Base-by-base conservation (phyloP, 2,329 filamentous ascomycete genomes). In the Ascochyta clinopodiicola region DNA sequence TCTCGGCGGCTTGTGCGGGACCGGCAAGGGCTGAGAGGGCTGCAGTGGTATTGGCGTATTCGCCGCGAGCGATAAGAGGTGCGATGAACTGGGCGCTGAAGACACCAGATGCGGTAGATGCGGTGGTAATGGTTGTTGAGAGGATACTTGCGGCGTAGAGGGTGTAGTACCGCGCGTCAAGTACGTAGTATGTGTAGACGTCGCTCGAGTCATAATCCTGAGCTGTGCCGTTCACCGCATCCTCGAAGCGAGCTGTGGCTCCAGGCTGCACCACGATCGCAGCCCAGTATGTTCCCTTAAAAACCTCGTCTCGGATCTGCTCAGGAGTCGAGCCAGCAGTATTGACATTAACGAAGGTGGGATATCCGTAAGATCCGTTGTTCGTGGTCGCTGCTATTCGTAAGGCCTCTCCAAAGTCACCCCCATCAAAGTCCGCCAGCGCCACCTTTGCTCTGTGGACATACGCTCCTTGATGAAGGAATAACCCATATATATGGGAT, bases 211-310 rank as follows among this genome's bases (percentile, higher is more conserved):
- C 35, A 40, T 61, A 61, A 7, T 24, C 22, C 17, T 47, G 25
- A 6, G 54, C 42, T 9, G 54, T 53, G n/a, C 58, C 47, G 27
- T 58, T 58, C 27, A 58, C 35, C n/a, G 55, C 51, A 1, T 56
- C 40, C 37, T 61, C 37, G n/a, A 61, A 61, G 32, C 51, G 55
- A 29, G 48, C 42, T 27, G 58, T 51, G 6, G 54, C 58, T 15
- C 48, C 55, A 6, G 40, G 25, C 17, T 61, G 44, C 12, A 58
- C 44, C 5, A 61, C 22, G 19, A 58, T 53, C 10, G 58, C 58
- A 19, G 55, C 58, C 58, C 55, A 61, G 44, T 61, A 58, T 31
- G 44, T 61, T 8, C 58, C 58, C 32, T 56, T 51, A 32, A 61
- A 61, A 9, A 61, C 58, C 17, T 56, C 47, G 10, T 48, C 31